Evolutionary conservation across 139 green algal genomes (phyloP).

Genomic region (Chlamydomonas sp.): DNA sequence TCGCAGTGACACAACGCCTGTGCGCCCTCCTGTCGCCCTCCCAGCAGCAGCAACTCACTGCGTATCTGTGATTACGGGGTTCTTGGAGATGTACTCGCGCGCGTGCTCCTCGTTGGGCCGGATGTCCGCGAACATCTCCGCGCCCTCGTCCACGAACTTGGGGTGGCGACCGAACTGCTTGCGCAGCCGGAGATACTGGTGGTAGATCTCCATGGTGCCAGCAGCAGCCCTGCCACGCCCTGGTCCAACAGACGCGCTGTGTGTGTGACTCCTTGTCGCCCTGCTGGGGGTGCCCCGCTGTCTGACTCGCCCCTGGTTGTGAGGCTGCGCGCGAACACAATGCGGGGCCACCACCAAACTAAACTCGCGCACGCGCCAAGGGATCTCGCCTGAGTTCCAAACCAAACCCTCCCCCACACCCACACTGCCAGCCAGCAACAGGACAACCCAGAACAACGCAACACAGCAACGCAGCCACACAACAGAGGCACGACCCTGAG

Average conservation of each 20-base stretch:
- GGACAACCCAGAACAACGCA: too few relatives aligned
- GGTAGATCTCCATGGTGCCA: conserved; percentile 14
- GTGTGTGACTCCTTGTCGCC: neutral
- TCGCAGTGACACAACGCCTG: too few relatives aligned
- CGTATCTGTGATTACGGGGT: conserved; percentile 55
- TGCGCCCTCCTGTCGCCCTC: too few relatives aligned
- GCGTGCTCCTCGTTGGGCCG: conserved; percentile 77
- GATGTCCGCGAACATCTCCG: conserved; percentile 84
- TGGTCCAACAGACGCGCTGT: neutral
- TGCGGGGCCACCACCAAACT: too few relatives aligned
- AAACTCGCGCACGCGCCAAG: too few relatives aligned
- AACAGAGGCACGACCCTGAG: too few relatives aligned
- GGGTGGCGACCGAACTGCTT: conserved; percentile 80
- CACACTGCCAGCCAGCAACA: too few relatives aligned
- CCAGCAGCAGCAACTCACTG: conserved; percentile 47
- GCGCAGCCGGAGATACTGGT: conserved; percentile 68
- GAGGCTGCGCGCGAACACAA: too few relatives aligned
- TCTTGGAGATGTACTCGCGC: conserved; percentile 62
- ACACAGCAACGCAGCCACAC: too few relatives aligned
- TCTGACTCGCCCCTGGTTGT: too few relatives aligned
- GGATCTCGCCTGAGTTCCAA: too few relatives aligned
- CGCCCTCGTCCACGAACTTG: conserved; percentile 67
- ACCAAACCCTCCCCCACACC: too few relatives aligned
- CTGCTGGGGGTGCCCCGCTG: neutral
- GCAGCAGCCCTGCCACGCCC: neutral